Evolutionary conservation across 495 filamentous ascomycete genomes (phyloP).

Genomic region (Penicillium bialowiezense): DNA sequence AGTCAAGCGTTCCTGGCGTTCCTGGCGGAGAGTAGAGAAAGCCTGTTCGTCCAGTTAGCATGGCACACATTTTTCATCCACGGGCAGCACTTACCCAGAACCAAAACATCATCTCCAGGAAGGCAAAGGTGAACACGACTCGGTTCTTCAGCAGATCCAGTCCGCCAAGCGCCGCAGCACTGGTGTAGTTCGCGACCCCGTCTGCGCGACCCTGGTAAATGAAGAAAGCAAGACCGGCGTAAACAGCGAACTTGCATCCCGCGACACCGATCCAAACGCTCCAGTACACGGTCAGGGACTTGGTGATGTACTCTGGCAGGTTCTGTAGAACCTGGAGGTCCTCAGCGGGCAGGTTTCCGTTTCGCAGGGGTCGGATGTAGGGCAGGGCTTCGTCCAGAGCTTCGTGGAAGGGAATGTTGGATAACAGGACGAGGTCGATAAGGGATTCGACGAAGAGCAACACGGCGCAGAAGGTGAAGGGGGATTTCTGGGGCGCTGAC

Average conservation of each 20-base stretch:
- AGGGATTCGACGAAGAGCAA: slow-evolving; percentile 65
- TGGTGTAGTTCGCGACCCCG: slow-evolving; percentile 29
- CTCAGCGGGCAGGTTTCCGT: slow-evolving; percentile 24
- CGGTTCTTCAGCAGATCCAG: slow-evolving; percentile 69
- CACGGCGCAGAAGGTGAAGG: slow-evolving; percentile 69
- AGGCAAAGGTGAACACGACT: slow-evolving; percentile 78
- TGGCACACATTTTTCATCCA: slow-evolving; percentile 9
- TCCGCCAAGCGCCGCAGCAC: slow-evolving; percentile 22
- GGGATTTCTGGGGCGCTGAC: slow-evolving; percentile 54
- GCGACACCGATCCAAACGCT: slow-evolving; percentile 76
- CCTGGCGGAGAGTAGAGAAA: slow-evolving; percentile 41
- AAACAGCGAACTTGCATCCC: slow-evolving; percentile 61
- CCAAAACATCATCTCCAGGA: slow-evolving; percentile 83
- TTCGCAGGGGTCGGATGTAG: slow-evolving; percentile 27
- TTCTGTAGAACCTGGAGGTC: slow-evolving; percentile 30
- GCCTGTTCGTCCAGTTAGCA: slow-evolving; percentile 53
- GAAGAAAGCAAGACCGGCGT: slow-evolving; percentile 65
- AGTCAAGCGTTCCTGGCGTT: slow-evolving; percentile 38
- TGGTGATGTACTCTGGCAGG: slow-evolving; percentile 38
- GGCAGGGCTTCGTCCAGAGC: slow-evolving; percentile 34
- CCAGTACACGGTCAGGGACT: slow-evolving; percentile 48
- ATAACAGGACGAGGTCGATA: slow-evolving; percentile 69
- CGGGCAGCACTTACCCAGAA: slow-evolving; percentile 65
- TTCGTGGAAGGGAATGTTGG: slow-evolving; percentile 44
- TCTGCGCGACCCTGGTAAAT: slow-evolving; percentile 57